A percentile compares a stretch with the other conserved stretches of the same genome.
These are phyloP conservation scores for Cystobasidium slooffiae DNA, from an alignment of 1,284 basidiomycete genomes.

Conservation along the genomic window DNA sequence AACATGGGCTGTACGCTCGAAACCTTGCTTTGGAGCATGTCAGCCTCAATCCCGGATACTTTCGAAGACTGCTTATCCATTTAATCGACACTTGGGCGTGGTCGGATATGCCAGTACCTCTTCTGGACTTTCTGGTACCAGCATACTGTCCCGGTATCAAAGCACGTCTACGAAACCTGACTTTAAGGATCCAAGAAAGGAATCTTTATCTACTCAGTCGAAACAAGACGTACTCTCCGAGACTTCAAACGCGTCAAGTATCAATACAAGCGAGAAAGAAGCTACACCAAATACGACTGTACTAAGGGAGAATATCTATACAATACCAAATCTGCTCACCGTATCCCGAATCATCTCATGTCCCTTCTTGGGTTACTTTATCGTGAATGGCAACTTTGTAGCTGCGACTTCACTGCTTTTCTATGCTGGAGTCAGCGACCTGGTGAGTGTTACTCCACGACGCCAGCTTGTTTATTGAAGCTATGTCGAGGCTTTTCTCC, in stretches of 20 bases:
- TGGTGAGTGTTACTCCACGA: constrained; percentile 64
- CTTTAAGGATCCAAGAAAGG: too few species aligned
- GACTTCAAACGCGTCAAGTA: too few species aligned
- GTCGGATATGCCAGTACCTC: too few species aligned
- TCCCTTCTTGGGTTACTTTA: constrained; percentile 88
- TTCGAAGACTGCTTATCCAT: background rate
- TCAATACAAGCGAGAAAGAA: background rate
- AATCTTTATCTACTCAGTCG: too few species aligned
- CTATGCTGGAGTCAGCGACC: constrained; percentile 86
- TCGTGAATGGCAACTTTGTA: constrained; percentile 79
- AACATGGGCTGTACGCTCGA: constrained; percentile 12
- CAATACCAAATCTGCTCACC: constrained; percentile 89
- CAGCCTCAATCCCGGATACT: background rate
- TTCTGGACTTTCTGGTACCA: too few species aligned
- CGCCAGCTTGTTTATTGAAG: background rate
- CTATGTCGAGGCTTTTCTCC: too few species aligned
- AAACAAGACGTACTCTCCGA: too few species aligned
- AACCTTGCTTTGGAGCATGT: constrained; percentile 4
- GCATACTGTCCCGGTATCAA: too few species aligned
- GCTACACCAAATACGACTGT: background rate
- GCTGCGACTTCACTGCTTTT: constrained; percentile 80
- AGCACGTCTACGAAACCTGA: too few species aligned
- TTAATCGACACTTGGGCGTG: too few species aligned
- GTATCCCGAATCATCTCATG: constrained; percentile 82
- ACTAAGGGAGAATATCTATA: constrained; percentile 85